Base-by-base conservation (phyloP, 257 asterid species). In the Solanum clarkiae region DNA sequence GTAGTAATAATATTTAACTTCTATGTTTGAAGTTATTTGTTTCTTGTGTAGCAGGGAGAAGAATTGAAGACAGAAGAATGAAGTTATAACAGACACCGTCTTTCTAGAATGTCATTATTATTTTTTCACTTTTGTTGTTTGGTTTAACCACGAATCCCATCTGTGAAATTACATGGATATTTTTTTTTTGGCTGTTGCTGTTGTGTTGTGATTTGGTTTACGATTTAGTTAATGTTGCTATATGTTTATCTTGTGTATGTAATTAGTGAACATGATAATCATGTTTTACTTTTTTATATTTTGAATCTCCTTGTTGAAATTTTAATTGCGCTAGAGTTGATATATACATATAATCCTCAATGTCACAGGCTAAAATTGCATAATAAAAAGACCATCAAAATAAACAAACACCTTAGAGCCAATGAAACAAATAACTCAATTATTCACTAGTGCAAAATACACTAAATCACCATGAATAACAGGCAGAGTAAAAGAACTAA, bases 111-210 rank as follows among this genome's bases (percentile, higher is more conserved):
- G 29, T 18, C 10, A 4, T 18, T 63, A 8, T 3, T 44, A 12
- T 13, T 12, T 10, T 71, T 5, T 8, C 0, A 10, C 16, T 22
- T 70, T 40, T 70, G 36, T 72, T 20, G 36, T n/a, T 45, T 45
- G 0, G 3, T 45, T 72, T 42, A 32, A 6, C 9, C 0, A 1
- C 2, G 0, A 0, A 60, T 11, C 4, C 26, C 26, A 59, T 13
- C 9, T 8, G 29, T 59, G 26, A 2, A 6, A 60, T 9, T 10
- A n/a, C 15, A 60, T 3, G 0, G 3, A 0, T 2, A 2, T 32
- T 26, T 26, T 26, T 26, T 26, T 26, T 32, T 32, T 29, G 32
- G 2, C 2, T 10, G 7, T 60, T 18, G 5, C n/a, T n/a, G 29
- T 26, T 32, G 3, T 20, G 24, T 29, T 29, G 53, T 44, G n/a